Base-by-base conservation (phyloP, 192 early-diverging fungal genomes). In the Podila horticola region DNA sequence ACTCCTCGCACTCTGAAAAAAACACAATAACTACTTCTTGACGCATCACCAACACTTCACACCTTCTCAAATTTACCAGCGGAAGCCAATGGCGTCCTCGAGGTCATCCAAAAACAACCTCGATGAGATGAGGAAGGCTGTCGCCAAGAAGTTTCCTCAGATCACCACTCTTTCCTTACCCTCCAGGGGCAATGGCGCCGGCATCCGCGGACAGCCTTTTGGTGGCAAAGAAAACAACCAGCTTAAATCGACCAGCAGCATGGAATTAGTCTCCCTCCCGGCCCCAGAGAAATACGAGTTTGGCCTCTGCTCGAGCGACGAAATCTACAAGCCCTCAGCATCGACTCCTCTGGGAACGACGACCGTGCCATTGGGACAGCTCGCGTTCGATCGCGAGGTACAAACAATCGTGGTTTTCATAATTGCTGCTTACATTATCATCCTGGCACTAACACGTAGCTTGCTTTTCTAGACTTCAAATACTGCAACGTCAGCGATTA, bases 21-120 rank as follows among this genome's bases (percentile, higher is more conserved):
- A 24, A n/a, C n/a, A n/a, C 22, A 24, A n/a, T 55, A 9, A n/a
- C 52, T 4, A 9, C 20, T 55, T 52, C 49, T 24, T 55, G 52
- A 55, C 52, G 24, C 52, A 55, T 55, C 24, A 9, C 24, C 28
- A 33, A 28, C 60, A 34, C 28, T 2, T 33, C 17, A n/a, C 13
- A 57, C 34, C 58, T 33, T 50, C 10, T n/a, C 52, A 55, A 55
- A n/a, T 19, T 24, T 55, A 55, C 22, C 9, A 61, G 26, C 4
- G 49, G n/a, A 28, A 69, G 61, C 68, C 62, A 45, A 76, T 76
- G 74, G 62, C 74, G 4, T 62, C 24, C 19, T 24, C 68, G 58
- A 55, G 57, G 67, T 67, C 48, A 41, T 64, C 76, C 22, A 68
- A 63, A 22, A 81, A 73, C 62, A 81, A 81, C 51, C 71, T 81